These are phyloP conservation scores for Penicillium lividum DNA, from an alignment of 495 filamentous ascomycete species.

Conservation along the genomic window DNA sequence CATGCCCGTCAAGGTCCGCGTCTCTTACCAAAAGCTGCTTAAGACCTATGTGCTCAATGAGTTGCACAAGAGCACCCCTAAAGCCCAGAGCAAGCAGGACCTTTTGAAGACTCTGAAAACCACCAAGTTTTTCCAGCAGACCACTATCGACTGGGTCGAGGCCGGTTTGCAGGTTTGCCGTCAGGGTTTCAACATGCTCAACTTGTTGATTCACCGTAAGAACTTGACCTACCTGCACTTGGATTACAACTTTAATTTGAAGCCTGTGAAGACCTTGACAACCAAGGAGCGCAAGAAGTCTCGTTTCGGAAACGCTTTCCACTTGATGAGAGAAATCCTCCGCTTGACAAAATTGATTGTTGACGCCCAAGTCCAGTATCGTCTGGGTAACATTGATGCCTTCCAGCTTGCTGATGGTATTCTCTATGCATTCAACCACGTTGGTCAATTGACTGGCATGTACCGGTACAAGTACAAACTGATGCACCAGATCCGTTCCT, in stretches of 20 bases:
- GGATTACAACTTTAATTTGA: slow-evolving; percentile 99
- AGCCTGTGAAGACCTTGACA: slow-evolving; percentile 97
- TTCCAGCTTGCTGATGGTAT: slow-evolving; percentile 99
- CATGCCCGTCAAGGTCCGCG: slow-evolving; percentile 94
- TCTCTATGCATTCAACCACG: slow-evolving; percentile 98
- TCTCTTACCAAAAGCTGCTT: slow-evolving; percentile 98
- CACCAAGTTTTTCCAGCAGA: slow-evolving; percentile 99
- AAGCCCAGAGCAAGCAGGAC: slow-evolving; percentile 93
- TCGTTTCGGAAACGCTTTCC: slow-evolving; percentile 98
- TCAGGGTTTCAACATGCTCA: slow-evolving; percentile 99
- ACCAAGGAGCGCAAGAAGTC: slow-evolving; percentile 99
- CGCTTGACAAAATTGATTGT: slow-evolving; percentile 97
- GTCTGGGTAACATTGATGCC: slow-evolving; percentile 96
- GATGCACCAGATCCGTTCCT: slow-evolving; percentile 99
- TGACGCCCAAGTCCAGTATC: slow-evolving; percentile 97
- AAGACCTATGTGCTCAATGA: slow-evolving; percentile 98
- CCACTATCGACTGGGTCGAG: slow-evolving; percentile 99
- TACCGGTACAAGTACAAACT: slow-evolving; percentile 99
- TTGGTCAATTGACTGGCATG: slow-evolving; percentile 98
- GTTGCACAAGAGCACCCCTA: slow-evolving; percentile 89
- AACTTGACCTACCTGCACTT: slow-evolving; percentile 98
- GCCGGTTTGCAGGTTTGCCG: slow-evolving; percentile 97
- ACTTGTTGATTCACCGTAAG: slow-evolving; percentile 96
- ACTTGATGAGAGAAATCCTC: slow-evolving; percentile 98
- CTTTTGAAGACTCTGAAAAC: slow-evolving; percentile 85